Evolutionary conservation across 108 stramenopile genomes (phyloP), one percentile per base, ranked within the genome.

Genomic region (Nitzschia sp.): DNA sequence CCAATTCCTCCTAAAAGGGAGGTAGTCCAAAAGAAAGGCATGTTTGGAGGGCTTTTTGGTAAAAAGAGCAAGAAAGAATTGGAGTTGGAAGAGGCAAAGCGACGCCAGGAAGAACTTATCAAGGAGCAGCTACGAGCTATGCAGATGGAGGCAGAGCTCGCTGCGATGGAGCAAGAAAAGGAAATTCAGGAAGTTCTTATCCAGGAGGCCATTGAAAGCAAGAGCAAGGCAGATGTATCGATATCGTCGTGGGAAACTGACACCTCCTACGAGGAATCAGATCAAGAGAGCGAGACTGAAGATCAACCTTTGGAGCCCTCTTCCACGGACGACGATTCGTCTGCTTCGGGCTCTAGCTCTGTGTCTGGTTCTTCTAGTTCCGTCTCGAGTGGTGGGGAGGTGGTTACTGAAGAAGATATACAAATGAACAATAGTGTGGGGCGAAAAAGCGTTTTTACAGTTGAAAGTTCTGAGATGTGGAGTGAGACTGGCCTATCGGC

Each of bases 51-150:
- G n/a, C 44, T 68, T 17, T 50, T 50, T 55, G 50, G 66, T 0
- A 62, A 57, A 30, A 56, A 29, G 36, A 75, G 60, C 2, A 61
- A 62, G 17, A 48, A 64, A 31, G 53, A 75, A 48, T 26, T 68
- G 1, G 56, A 75, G 45, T 25, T 75, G 19, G 74, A 75, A 46
- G 62, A 62, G 30, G 59, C 47, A 28, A 61, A 47, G 31, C 66
- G 67, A 0, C 36, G 50, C 4, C 74, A 75, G 56, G 74, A 75
- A 33, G 74, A 75, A 35, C 59, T 75, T 29, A 75, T 75, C 32
- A 75, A 56, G 48, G 60, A 75, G 19, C 74, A 75, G 31, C 47
- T 75, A 46, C 47, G 54, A 47, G 67, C 74, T 19, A 41, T 75
- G 59, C 56, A 58, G 41, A 38, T 75, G 16, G 67, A 68, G 2